Conservation (phyloP, 768 basidiomycete species). For the Paxillus ammoniavirescens region DNA sequence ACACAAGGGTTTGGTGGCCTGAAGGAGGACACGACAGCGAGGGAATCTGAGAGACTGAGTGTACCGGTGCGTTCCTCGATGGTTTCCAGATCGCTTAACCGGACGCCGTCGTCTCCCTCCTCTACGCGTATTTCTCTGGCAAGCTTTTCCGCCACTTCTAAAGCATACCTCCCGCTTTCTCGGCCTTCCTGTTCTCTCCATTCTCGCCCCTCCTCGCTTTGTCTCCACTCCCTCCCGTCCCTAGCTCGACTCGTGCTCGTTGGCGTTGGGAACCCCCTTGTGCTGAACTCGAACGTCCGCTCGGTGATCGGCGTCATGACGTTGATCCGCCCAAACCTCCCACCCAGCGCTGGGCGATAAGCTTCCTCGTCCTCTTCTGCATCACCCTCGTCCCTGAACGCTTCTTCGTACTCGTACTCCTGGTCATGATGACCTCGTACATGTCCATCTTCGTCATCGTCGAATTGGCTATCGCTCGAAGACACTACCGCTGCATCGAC, state of each 20-base stretch:
- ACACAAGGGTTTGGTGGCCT: slow-evolving; percentile 85
- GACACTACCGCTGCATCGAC: slow-evolving; percentile 25
- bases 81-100: slow-evolving; percentile 15
- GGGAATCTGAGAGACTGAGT: slow-evolving; percentile 62
- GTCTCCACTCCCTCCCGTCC: slow-evolving; percentile 18
- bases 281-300: slow-evolving; percentile 85
- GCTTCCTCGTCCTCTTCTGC: slow-evolving; percentile 31
- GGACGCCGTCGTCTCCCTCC: slow-evolving; percentile 14
- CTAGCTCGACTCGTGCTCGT: slow-evolving; percentile 51
- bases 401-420: slow-evolving; percentile 23
- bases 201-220: slow-evolving; percentile 16
- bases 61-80: slow-evolving; percentile 63
- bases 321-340: slow-evolving; percentile 79
- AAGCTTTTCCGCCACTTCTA: slow-evolving; percentile 55
- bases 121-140: slow-evolving; percentile 45
- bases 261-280: slow-evolving; percentile 40
- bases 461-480: slow-evolving; percentile 32
- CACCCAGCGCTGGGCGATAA: slow-evolving; percentile 53
- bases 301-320: slow-evolving; percentile 99
- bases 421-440: slow-evolving; percentile 8
- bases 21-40: slow-evolving; percentile 62
- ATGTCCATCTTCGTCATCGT: slow-evolving; percentile 28
- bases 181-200: slow-evolving; percentile 19
- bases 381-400: slow-evolving; percentile 27
- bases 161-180: slow-evolving; percentile 43